phyloP scores from a whole-genome alignment of 108 stramenopile genomes.

The Craspedostauros australis region DNA sequence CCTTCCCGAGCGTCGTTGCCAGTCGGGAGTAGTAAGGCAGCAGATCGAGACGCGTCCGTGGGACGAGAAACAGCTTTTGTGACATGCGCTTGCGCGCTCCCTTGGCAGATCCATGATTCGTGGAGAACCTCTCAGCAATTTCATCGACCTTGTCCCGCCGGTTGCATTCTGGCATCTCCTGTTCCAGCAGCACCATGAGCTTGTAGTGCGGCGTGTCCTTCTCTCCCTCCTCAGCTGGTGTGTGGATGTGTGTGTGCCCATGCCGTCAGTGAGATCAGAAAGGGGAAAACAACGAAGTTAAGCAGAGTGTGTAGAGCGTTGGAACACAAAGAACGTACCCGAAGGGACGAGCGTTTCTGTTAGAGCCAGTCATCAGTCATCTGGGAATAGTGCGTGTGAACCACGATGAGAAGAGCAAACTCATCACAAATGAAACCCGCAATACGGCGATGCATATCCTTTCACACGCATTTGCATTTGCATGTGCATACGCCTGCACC shows the following conservation, averaged over 20 bases:
- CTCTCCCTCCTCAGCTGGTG: constrained; percentile 34
- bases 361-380: constrained; percentile 9
- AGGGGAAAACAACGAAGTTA: constrained; percentile 1
- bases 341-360: background rate
- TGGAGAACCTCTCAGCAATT: constrained; percentile 78
- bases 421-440: too few relatives aligned
- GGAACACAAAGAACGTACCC: background rate
- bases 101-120: constrained; percentile 73
- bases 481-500: too few relatives aligned
- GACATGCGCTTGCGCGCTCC: constrained; percentile 76
- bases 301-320: background rate
- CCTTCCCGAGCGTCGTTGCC: constrained; percentile 71
- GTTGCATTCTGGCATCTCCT: constrained; percentile 88
- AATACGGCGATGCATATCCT: too few relatives aligned
- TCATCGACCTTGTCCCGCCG: constrained; percentile 86
- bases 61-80: constrained; percentile 77
- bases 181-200: constrained; percentile 80
- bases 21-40: constrained; percentile 88
- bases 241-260: too few relatives aligned
- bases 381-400: too few relatives aligned
- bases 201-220: constrained; percentile 84
- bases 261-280: too few relatives aligned
- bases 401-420: too few relatives aligned
- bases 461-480: too few relatives aligned
- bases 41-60: constrained; percentile 73